Percentiles rank a stretch among this genome's conserved stretches.
Evolutionary conservation across 805 yeast species (phyloP).

Genomic region (Peterozyma xylosa): DNA sequence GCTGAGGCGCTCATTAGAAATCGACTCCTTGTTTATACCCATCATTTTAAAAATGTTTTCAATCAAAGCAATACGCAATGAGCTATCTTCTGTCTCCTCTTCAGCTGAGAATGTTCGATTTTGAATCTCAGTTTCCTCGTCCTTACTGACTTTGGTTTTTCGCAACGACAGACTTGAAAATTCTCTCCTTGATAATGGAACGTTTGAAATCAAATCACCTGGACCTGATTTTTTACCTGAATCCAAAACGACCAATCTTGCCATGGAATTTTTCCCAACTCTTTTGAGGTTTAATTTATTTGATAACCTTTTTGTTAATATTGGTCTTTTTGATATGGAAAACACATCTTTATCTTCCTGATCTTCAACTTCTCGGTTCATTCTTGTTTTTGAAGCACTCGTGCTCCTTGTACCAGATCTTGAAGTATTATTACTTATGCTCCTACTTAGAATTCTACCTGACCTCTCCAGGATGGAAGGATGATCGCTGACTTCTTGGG

Average conservation of each 20-base stretch:
- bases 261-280: conserved; percentile 10
- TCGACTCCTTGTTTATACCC: conserved; percentile 44
- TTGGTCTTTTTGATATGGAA: conserved; percentile 7
- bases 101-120: conserved; percentile 43
- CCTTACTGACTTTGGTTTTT: background rate
- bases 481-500: background rate
- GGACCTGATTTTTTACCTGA: conserved; percentile 62
- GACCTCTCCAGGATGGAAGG: background rate
- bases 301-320: conserved; percentile 1
- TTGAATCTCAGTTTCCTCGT: conserved; percentile 17
- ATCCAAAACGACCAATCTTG: conserved; percentile 45
- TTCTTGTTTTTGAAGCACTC: background rate
- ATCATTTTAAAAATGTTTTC: conserved; percentile 64
- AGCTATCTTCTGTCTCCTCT: conserved; percentile 66
- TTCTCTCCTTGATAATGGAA: conserved; percentile 49
- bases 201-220: conserved; percentile 79
- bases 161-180: conserved; percentile 7
- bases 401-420: conserved; percentile 6
- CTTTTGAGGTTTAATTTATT: background rate
- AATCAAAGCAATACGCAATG: conserved; percentile 54
- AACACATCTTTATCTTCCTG: conserved; percentile 1
- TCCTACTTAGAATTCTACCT: background rate
- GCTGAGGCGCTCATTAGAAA: background rate
- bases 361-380: background rate
- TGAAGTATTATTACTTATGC: background rate